Evolutionary conservation across 1,284 basidiomycete genomes (phyloP), one percentile per base, ranked within the genome.

Genomic region (Schizophyllum commune): DNA sequence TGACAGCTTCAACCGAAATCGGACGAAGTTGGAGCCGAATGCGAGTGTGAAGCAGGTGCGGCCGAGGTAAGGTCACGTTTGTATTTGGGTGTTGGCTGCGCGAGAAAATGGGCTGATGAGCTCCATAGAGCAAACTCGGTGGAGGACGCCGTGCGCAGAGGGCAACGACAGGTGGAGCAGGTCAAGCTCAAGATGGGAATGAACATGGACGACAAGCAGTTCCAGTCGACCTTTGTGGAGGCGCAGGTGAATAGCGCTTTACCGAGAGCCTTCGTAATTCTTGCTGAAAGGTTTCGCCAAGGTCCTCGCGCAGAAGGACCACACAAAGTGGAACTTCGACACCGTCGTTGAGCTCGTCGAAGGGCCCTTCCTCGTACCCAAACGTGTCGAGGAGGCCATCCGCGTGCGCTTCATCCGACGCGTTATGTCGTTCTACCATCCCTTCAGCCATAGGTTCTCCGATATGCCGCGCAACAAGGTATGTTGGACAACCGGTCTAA

Each of bases 381-480:
- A 92, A 69, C 81, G 97, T n/a, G 82, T 99, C 70, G 97, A 99
- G 68, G 97, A 99, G 74, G 94, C 93, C 1, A 92, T 96, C 71
- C 91, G 89, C 70, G 92, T 89, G 11, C 89, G 94, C 69, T 95
- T 97, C 66, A 86, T 97, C 62, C 83, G 89, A 47, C 83, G 93
- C 33, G 76, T 99, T 17, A 87, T 98, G 79, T 83, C 87, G 1
- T 99, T 99, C 78, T 98, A 90, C 70, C 92, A 97, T 71, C 97
- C 97, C 0, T 91, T 92, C 71, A 89, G 76, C 63, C 85, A 88
- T 69, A 85, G 91, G 32, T 99, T 97, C 73, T 91, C 92, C 7
- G 88, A 92, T 68, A 81, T 97, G 69, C 84, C 85, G 32, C 84
- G 84, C 63, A 88, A 79, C 32, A 88, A 86, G 73, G 92, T 89